A percentile compares a stretch with the other conserved stretches of the same genome.
phyloP scores from a whole-genome alignment of 805 yeast species.

The Yarrowia sp. region DNA sequence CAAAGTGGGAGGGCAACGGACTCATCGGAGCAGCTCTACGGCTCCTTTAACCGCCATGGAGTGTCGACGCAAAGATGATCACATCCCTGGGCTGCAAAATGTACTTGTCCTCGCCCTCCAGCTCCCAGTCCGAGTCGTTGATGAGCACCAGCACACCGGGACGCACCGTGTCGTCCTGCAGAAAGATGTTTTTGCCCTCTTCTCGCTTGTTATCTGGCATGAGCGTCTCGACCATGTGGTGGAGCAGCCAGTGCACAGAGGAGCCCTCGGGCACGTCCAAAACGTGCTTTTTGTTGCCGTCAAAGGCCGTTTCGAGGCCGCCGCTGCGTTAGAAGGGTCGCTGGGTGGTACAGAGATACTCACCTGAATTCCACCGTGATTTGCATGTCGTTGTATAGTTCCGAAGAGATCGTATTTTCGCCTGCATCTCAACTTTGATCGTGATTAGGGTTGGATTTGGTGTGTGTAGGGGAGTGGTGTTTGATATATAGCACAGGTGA shows the following conservation, averaged over 20 bases:
- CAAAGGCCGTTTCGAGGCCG: conserved; percentile 79
- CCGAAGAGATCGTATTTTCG: background rate
- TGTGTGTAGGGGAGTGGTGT: too few species aligned
- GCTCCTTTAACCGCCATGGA: conserved; percentile 77
- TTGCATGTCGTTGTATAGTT: conserved; percentile 22
- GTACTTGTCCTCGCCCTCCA: conserved; percentile 84
- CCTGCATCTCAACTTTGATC: conserved; percentile 1
- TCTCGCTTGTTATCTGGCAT: conserved; percentile 50
- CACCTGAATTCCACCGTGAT: conserved; percentile 39
- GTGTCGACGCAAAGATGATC: conserved; percentile 84
- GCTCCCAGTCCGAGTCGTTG: conserved; percentile 96
- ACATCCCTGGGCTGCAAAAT: conserved; percentile 72
- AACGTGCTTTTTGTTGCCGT: conserved; percentile 53
- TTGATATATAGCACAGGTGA: too few species aligned
- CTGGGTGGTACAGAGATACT: background rate
- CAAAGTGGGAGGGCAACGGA: conserved; percentile 13
- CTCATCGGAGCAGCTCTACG: conserved; percentile 8
- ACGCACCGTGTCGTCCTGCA: conserved; percentile 68
- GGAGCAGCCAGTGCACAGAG: conserved; percentile 52
- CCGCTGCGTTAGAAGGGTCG: conserved; percentile 46
- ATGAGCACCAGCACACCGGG: conserved; percentile 91
- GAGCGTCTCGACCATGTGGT: conserved; percentile 42
- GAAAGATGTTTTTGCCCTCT: conserved; percentile 65
- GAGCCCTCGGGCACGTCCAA: conserved; percentile 46
- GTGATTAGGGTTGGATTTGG: background rate